A percentile compares a stretch with the other conserved stretches of the same genome.
phyloP scores from a whole-genome alignment of 73 alveolate genomes.

The Durusdinium trenchii region DNA sequence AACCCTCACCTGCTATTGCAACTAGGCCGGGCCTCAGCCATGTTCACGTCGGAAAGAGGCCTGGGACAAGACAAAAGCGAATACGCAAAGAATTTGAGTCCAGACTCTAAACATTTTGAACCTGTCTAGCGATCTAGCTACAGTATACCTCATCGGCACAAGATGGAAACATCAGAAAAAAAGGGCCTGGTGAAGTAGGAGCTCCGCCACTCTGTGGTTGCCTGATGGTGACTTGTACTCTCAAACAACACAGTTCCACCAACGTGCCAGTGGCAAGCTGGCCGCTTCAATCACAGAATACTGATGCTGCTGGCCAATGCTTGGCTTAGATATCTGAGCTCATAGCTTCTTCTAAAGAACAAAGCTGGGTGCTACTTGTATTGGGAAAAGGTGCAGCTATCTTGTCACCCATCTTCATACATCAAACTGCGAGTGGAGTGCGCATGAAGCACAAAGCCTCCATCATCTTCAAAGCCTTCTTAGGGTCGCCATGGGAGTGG shows the following conservation, averaged over 20 bases:
- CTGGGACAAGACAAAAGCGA: background rate
- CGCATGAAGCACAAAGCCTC: too few relatives aligned
- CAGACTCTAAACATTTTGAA: background rate
- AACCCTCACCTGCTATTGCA: background rate
- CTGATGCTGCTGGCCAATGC: too few relatives aligned
- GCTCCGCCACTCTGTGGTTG: slow-evolving; percentile 95
- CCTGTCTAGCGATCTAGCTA: background rate
- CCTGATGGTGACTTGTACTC: too few relatives aligned
- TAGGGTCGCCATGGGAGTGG: slow-evolving; percentile 94
- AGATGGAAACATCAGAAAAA: background rate
- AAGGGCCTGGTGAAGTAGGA: slow-evolving; percentile 81
- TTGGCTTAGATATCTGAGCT: too few relatives aligned
- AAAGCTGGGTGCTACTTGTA: too few relatives aligned
- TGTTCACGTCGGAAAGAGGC: slow-evolving; percentile 89
- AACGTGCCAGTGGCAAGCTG: too few relatives aligned
- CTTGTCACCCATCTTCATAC: too few relatives aligned
- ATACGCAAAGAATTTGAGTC: background rate
- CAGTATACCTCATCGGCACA: background rate
- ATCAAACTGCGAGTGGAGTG: too few relatives aligned
- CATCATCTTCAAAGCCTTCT: slow-evolving; percentile 93
- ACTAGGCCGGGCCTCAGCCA: slow-evolving; percentile 54
- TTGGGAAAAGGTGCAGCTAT: too few relatives aligned
- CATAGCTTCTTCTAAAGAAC: too few relatives aligned
- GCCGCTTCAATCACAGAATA: too few relatives aligned
- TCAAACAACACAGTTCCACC: too few relatives aligned